Base-by-base conservation (phyloP, 257 asterid species). In the Gentiana macrophylla region DNA sequence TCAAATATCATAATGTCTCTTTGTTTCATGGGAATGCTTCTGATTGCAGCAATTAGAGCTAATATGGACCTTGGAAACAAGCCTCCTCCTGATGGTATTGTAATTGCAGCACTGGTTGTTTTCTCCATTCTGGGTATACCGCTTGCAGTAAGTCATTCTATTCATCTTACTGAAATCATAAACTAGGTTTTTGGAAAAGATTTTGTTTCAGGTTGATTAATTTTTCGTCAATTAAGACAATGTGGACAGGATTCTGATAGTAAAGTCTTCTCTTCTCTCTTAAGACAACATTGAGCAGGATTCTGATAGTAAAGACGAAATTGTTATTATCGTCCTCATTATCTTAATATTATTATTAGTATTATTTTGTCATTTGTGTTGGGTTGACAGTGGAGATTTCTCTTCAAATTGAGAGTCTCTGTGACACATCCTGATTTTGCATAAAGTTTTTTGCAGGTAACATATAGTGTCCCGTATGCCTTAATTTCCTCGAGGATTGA, bases 391-490 rank as follows among this genome's bases (percentile, higher is more conserved):
- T 24, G 24, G 24, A 24, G 24, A 24, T 24, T 24, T 24, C 24
- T 24, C 24, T 24, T 24, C 24, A 24, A 24, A 36, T 43, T 41
- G 8, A 47, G 48, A 38, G 64, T 56, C 49, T 37, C 38, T 66
- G 3, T 6, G 8, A 48, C 15, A 35, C 65, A 5, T 37, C 24
- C 49, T 32, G 38, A 57, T 46, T 60, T 52, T 44, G 34, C 61
- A 56, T 48, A 38, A 61, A 45, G 59, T 55, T 67, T 45, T 61
- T 63, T 71, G 83, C 84, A 85, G 94, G 68, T 85, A 62, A 85
- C 94, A 35, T 85, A 89, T 62, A 89, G 95, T 74, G 92, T 89
- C 53, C 97, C 97, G 34, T 85, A 89, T 76, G 95, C 97, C 69
- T 68, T 85, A 86, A 74, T 89, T 49, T 73, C 94, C 43, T 64